phyloP scores from a whole-genome alignment of 2,329 filamentous ascomycete genomes.

The Remersonia thermophila region DNA sequence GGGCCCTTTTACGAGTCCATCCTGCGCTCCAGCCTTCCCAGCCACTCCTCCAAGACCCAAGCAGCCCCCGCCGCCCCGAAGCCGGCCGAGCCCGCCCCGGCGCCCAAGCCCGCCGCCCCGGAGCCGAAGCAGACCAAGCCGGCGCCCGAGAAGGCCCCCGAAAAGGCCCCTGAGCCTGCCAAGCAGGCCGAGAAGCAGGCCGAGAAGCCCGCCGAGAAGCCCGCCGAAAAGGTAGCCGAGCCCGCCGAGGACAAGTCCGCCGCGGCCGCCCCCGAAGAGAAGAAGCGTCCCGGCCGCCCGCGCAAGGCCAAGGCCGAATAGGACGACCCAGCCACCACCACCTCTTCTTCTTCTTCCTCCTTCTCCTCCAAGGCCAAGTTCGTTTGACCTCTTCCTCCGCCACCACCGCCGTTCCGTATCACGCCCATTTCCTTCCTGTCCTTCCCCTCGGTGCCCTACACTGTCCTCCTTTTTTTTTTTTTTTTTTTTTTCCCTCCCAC shows the following conservation, averaged over 20 bases:
- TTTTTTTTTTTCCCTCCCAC: too few species aligned
- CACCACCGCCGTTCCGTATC: conserved; percentile 2
- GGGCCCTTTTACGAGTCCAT: conserved; percentile 49
- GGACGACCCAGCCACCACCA: conserved; percentile 16
- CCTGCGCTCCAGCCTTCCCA: conserved; percentile 33
- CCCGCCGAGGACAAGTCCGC: conserved; percentile 10
- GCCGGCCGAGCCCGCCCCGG: conserved; percentile 7
- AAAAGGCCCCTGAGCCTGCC: conserved; percentile 4
- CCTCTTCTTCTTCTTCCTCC: conserved; percentile 11
- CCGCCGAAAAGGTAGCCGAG: conserved; percentile 2
- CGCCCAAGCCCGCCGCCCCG: conserved; percentile 11
- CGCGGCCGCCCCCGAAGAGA: conserved; percentile 5
- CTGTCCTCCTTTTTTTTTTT: too few species aligned
- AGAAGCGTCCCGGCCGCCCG: conserved; percentile 6
- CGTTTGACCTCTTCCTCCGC: conserved; percentile 6
- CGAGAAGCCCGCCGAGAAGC: conserved; percentile 24
- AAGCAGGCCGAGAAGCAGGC: conserved; percentile 4
- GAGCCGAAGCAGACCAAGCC: conserved; percentile 16
- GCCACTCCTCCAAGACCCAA: conserved; percentile 28
- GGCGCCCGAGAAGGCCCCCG: conserved; percentile 21
- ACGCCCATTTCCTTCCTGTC: too few species aligned
- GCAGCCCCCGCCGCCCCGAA: conserved; percentile 27
- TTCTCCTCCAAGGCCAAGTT: conserved; percentile 1
- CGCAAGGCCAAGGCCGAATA: conserved; percentile 12
- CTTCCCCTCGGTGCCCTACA: too few species aligned